Percentiles rank a stretch among this genome's conserved stretches.
Evolutionary conservation across 805 yeast species (phyloP).

Genomic region (Wickerhamomyces subpelliculosus): DNA sequence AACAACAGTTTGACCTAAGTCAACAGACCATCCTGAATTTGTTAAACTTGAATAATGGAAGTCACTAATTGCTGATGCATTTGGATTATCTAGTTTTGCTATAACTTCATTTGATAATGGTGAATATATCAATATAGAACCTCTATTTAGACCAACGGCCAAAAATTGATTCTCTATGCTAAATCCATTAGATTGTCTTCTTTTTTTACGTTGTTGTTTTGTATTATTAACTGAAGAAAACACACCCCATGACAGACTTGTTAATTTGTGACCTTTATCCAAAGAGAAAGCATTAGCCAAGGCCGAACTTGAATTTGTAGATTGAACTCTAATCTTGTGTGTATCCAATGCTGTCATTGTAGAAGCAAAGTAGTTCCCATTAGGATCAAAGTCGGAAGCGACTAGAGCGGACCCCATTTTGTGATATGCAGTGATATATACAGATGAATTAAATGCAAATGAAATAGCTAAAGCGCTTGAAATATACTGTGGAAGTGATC

Average conservation of each 20-base stretch:
- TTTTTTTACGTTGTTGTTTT: conserved; percentile 11
- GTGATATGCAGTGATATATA: not conserved
- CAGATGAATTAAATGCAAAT: too few relatives aligned
- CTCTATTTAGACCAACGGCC: conserved; percentile 60
- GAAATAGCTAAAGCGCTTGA: not conserved
- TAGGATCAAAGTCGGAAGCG: conserved; percentile 43
- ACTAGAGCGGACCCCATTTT: conserved; percentile 6
- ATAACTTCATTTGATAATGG: conserved; percentile 56
- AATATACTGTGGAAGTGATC: not conserved
- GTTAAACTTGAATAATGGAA: conserved; percentile 37
- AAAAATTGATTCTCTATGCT: conserved; percentile 39
- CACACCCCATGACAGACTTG: conserved; percentile 47
- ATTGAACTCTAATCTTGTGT: conserved; percentile 61
- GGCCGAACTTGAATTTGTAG: conserved; percentile 33
- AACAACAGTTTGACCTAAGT: conserved; percentile 46
- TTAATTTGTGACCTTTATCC: conserved; percentile 42
- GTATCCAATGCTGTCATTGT: conserved; percentile 63
- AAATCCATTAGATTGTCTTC: conserved; percentile 13
- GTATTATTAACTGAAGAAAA: conserved; percentile 12
- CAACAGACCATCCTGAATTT: conserved; percentile 51
- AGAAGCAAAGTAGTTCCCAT: conserved; percentile 56
- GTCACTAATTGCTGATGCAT: conserved; percentile 41
- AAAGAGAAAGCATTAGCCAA: conserved; percentile 44
- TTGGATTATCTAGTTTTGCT: conserved; percentile 41
- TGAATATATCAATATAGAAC: conserved; percentile 57